Evolutionary conservation across 805 yeast species (phyloP), one percentile per base, ranked within the genome.

Genomic region (Schwanniomyces sp.): DNA sequence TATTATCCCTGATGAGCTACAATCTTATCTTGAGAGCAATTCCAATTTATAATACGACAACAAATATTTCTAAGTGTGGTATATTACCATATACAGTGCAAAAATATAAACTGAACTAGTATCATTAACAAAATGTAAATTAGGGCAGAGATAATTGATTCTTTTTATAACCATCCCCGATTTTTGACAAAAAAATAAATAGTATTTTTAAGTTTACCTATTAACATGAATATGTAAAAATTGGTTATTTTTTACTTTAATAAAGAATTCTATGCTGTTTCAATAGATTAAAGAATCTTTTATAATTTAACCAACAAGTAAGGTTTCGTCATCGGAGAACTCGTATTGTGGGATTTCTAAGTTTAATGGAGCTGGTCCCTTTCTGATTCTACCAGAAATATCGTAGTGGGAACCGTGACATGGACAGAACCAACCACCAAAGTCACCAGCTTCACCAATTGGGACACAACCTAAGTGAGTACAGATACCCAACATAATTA

Each of bases 331-430:
- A 54, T 80, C 83, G 52, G 80, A 63, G 69, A 94, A 88, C 60
- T 84, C 89, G 72, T 94, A 94, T 62, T 82, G 79, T 62, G 99
- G 99, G 63, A 94, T 81, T 80, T 94, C 99, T 79, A 94, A 84
- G 82, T 94, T 94, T 74, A 90, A 83, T 67, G 99, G 99, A 69
- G 99, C 99, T 62, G 99, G 99, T 62, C 99, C 99, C 80, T 84
- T 92, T 85, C 99, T 90, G 71, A 94, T 92, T 86, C 99, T 92
- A 74, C 99, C 99, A 55, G 97, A 91, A 78, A 95, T 95, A 78
- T 94, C 99, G 77, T 94, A 94, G 76, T 95, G 99, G 69, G 98
- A 92, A 83, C 99, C 99, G 82, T 95, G 99, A 81, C 99, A 94
- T 58, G 99, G 99, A 77, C 99, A 94, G 92, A 94, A 94, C 99